Evolutionary conservation across 257 asterid species (phyloP).

Genomic region (Craterostigma plantagineum): DNA sequence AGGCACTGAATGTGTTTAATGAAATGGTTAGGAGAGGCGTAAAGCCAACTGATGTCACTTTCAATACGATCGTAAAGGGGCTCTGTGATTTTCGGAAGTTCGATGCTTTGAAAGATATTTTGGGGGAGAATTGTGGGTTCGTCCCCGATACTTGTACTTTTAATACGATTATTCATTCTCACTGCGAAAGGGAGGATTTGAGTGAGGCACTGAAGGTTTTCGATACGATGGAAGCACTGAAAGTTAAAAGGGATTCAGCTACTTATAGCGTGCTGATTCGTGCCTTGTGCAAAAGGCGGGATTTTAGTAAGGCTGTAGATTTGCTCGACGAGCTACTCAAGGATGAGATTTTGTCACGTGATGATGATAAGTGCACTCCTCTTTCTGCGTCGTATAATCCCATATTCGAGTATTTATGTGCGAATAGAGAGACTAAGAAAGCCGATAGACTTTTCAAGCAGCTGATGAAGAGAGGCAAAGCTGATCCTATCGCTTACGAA

Average conservation of each 20-base stretch:
- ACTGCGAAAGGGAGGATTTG: slow-evolving; percentile 30
- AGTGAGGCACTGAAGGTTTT: slow-evolving; percentile 37
- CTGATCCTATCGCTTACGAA: slow-evolving; percentile 48
- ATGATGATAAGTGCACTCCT: slow-evolving; percentile 32
- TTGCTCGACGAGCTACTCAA: slow-evolving; percentile 38
- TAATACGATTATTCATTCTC: slow-evolving; percentile 50
- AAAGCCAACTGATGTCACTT: slow-evolving; percentile 44
- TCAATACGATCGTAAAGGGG: slow-evolving; percentile 56
- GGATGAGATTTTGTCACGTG: slow-evolving; percentile 32
- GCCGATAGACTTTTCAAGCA: slow-evolving; percentile 69
- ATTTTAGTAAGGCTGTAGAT: slow-evolving; percentile 37
- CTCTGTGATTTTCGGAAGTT: slow-evolving; percentile 40
- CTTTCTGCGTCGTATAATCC: slow-evolving; percentile 63
- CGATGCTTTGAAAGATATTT: slow-evolving; percentile 38
- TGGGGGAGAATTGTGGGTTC: slow-evolving; percentile 22
- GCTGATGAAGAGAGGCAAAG: slow-evolving; percentile 55
- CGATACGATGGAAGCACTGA: slow-evolving; percentile 44
- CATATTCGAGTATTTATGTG: slow-evolving; percentile 41
- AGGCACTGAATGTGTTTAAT: slow-evolving; percentile 31
- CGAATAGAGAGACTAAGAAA: slow-evolving; percentile 37
- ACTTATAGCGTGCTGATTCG: slow-evolving; percentile 49
- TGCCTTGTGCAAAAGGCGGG: slow-evolving; percentile 24
- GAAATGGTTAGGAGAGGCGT: slow-evolving; percentile 40
- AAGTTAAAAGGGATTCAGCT: slow-evolving; percentile 48
- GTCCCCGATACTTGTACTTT: slow-evolving; percentile 65